Evolutionary conservation across 2,329 filamentous ascomycete genomes (phyloP), one percentile per base, ranked within the genome.

Genomic region (Aspergillus ruber): DNA sequence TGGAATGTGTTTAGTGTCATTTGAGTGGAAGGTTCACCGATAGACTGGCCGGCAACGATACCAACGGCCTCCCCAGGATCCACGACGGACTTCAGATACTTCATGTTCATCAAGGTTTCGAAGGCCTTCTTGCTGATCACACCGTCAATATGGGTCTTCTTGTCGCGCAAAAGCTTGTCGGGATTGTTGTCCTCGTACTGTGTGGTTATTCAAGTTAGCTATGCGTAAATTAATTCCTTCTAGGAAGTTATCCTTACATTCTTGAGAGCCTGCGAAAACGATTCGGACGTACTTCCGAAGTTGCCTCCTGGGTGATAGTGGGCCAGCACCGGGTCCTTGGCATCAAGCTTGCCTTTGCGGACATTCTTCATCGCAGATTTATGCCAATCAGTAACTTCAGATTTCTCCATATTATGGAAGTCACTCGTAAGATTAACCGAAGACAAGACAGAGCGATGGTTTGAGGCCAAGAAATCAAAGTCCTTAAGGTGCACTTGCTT

Each of bases 1-100:
- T 98, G 93, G 81, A 98, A 98, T 23, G 94, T 98, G 73, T 98
- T 98, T 47, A 98, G 75, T 6, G 94, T 98, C 94, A 98, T 98
- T 69, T 98, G 93, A 9, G 93, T 98, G 2, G 90, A 96, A 7
- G 94, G 93, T 65, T 98, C 94, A 64, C 93, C 93, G 38, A 98
- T 84, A 27, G 91, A 97, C 70, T 98, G 93, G 8, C 90, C 90
- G 44, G 94, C 94, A 50, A 98, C 88, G 53, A 98, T 94, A 56
- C 93, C 93, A 21, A 98, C 90, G 21, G 93, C 91, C 73, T 98
- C 94, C 41, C 93, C 93, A 23, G 93, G 89, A 60, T 98, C 91
- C 20, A 96, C 86, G 7, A 96, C 79, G 2, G 90, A 95, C 57
- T 85, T 86, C 56, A 97, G 78, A 63, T 97, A 98, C 67, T 97